Conservation (phyloP, 805 yeast genomes). For the Isabelozyma rhagii region DNA sequence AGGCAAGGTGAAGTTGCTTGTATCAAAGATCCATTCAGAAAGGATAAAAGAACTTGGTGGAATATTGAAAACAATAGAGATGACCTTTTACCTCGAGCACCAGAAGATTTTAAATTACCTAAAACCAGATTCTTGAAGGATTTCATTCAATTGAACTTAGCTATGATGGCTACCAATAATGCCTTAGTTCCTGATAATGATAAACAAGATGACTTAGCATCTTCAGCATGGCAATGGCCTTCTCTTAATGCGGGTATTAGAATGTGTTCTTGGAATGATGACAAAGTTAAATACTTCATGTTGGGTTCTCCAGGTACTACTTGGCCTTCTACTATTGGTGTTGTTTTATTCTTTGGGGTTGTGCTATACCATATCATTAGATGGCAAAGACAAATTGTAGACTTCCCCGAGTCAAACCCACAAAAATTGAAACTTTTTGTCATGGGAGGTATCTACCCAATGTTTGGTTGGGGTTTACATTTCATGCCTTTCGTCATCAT, state of each 20-base stretch:
- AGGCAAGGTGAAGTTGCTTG: conserved; percentile 96
- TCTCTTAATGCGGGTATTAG: conserved; percentile 63
- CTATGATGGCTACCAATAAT: conserved; percentile 82
- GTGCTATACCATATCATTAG: conserved; percentile 37
- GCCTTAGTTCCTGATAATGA: conserved; percentile 77
- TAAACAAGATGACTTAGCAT: conserved; percentile 67
- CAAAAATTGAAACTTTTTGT: conserved; percentile 49
- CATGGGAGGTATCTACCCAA: conserved; percentile 79
- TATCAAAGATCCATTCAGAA: conserved; percentile 56
- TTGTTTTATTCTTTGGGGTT: conserved; percentile 51
- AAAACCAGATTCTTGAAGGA: conserved; percentile 70
- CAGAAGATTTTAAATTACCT: conserved; percentile 63
- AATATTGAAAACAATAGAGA: conserved; percentile 72
- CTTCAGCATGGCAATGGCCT: conserved; percentile 86
- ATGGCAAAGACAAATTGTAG: conserved; percentile 72
- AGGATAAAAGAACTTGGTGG: conserved; percentile 90
- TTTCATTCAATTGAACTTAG: conserved; percentile 67
- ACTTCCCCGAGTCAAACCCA: conserved; percentile 46
- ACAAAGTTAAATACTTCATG: conserved; percentile 57
- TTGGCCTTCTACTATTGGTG: conserved; percentile 65
- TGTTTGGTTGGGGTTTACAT: conserved; percentile 88
- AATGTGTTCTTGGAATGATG: conserved; percentile 70
- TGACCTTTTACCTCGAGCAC: conserved; percentile 54
- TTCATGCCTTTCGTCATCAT: conserved; percentile 83
- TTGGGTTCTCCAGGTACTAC: conserved; percentile 68